A percentile compares a stretch with the other conserved stretches of the same genome.
phyloP scores from a whole-genome alignment of 768 basidiomycete species.

The Boletus huronensis region DNA sequence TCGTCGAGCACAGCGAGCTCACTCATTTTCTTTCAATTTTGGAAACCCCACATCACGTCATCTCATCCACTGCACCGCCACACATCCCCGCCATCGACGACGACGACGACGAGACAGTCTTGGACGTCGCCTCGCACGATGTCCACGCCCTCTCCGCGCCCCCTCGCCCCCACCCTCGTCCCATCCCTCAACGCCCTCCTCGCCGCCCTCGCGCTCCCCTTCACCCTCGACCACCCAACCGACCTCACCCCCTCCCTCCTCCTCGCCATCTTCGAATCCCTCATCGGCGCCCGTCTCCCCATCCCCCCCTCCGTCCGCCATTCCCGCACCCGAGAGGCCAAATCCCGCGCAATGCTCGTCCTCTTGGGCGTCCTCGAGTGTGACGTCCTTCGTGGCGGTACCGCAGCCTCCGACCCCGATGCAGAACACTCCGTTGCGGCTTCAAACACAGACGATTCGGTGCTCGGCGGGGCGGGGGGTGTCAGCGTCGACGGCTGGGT shows the following conservation, averaged over 20 bases:
- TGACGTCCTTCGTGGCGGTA: constrained; percentile 56
- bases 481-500: constrained; percentile 32
- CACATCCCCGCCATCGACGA: neutral
- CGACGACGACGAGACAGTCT: constrained; percentile 5
- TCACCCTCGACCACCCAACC: constrained; percentile 45
- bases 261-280: constrained; percentile 63
- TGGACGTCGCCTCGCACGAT: constrained; percentile 10
- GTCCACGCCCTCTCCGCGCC: constrained; percentile 10
- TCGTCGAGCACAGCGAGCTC: neutral
- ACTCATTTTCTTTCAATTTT: too few species aligned
- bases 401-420: constrained; percentile 19
- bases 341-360: constrained; percentile 66
- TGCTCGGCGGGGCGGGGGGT: constrained; percentile 13
- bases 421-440: constrained; percentile 4
- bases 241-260: constrained; percentile 73
- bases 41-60: neutral
- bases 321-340: constrained; percentile 36
- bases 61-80: constrained; percentile 5
- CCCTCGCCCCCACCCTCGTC: constrained; percentile 17
- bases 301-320: constrained; percentile 35
- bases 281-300: constrained; percentile 54
- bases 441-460: constrained; percentile 30
- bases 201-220: constrained; percentile 40
- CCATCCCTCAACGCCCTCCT: constrained; percentile 46
- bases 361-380: constrained; percentile 71